phyloP scores from a whole-genome alignment of 805 yeast species.

The Zygotorulaspora florentina region DNA sequence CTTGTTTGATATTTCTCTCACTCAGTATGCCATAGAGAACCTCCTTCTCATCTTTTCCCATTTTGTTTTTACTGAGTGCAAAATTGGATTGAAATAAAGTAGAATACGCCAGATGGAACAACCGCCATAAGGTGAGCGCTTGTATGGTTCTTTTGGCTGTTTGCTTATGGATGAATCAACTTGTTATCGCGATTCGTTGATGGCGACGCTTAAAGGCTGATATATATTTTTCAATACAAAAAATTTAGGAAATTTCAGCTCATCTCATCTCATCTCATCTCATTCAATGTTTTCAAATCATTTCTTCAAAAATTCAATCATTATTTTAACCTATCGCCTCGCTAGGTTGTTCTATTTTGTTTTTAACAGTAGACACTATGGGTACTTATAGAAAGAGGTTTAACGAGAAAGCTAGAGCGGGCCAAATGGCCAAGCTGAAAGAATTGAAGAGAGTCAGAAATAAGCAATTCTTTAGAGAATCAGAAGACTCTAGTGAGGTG shows the following conservation, averaged over 20 bases:
- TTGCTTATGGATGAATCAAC: background rate
- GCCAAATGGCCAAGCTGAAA: constrained; percentile 76
- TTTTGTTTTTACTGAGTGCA: background rate
- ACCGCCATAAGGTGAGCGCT: too few relatives aligned
- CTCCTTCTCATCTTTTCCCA: constrained; percentile 35
- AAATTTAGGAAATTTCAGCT: constrained; percentile 1
- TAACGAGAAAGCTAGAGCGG: constrained; percentile 82
- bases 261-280: constrained; percentile 19
- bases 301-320: background rate
- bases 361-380: constrained; percentile 40
- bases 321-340: background rate
- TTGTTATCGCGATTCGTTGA: background rate
- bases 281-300: constrained; percentile 1
- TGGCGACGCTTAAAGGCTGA: background rate
- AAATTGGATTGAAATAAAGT: too few relatives aligned
- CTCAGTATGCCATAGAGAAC: constrained; percentile 55
- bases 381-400: constrained; percentile 77
- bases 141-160: too few relatives aligned
- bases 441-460: constrained; percentile 63
- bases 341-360: background rate
- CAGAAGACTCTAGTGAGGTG: constrained; percentile 39
- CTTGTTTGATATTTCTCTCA: constrained; percentile 57
- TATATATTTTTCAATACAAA: background rate
- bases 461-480: constrained; percentile 56
- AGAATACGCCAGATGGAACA: too few relatives aligned